Percentiles rank a stretch among this genome's conserved stretches.
Conservation (phyloP, 768 basidiomycete genomes). For the Coprinellus micaceus region DNA sequence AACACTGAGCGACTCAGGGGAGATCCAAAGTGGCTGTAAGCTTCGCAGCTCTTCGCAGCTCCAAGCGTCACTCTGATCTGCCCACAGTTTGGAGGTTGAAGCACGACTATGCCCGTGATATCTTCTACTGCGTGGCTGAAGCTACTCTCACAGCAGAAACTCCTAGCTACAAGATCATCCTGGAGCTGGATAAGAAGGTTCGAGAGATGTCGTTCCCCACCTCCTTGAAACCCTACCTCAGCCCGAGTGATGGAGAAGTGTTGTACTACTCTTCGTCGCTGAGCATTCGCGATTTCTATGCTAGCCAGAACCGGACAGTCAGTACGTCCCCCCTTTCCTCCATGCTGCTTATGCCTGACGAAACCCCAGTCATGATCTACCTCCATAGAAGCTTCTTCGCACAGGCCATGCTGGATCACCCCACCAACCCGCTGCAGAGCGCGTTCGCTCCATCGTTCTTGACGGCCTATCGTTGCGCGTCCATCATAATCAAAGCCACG, state of each 20-base stretch:
- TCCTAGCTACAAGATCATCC: conserved; percentile 41
- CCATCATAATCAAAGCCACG: conserved; percentile 46
- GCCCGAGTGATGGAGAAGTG: conserved; percentile 42
- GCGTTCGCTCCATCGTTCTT: conserved; percentile 55
- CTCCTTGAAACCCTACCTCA: conserved; percentile 43
- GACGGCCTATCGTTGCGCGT: conserved; percentile 50
- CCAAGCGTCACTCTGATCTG: background rate
- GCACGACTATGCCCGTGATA: conserved; percentile 47
- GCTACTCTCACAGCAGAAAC: conserved; percentile 46
- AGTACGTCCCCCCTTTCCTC: conserved; percentile 35
- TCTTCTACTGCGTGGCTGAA: conserved; percentile 46
- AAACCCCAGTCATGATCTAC: conserved; percentile 44
- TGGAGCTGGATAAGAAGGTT: conserved; percentile 51
- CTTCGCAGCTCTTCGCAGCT: conserved; percentile 4
- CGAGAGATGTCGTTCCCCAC: conserved; percentile 44
- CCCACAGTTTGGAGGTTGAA: conserved; percentile 55
- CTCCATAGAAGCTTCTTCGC: conserved; percentile 57
- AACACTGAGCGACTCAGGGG: conserved; percentile 38
- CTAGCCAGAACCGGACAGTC: conserved; percentile 55
- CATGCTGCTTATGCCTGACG: background rate
- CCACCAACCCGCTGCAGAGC: conserved; percentile 49
- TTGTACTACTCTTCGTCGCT: conserved; percentile 48
- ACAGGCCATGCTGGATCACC: conserved; percentile 52
- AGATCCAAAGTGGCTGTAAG: conserved; percentile 49
- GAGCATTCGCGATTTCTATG: conserved; percentile 51